Evolutionary conservation across 2,329 filamentous ascomycete genomes (phyloP).

Genomic region (Pleoardoris graminearum): DNA sequence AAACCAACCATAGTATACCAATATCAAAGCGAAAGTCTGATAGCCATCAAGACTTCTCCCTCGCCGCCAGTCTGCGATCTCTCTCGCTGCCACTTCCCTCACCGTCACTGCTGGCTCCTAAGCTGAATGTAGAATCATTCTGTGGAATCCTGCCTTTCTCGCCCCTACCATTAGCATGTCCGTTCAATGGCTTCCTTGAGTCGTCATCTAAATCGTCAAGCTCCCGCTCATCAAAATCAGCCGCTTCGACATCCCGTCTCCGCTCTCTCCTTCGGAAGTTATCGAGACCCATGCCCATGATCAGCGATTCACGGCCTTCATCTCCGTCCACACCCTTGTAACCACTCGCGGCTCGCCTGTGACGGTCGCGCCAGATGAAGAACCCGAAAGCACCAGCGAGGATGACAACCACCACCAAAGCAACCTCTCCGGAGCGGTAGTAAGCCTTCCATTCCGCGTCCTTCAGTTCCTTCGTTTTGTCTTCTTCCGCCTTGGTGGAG

Average conservation of each 20-base stretch:
- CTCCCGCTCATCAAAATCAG: slow-evolving; percentile 65
- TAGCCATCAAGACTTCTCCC: slow-evolving; percentile 28
- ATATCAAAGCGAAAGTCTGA: background rate
- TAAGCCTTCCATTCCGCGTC: slow-evolving; percentile 89
- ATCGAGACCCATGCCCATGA: slow-evolving; percentile 51
- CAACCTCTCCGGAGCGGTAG: slow-evolving; percentile 82
- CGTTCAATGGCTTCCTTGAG: slow-evolving; percentile 28
- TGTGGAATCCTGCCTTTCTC: slow-evolving; percentile 37
- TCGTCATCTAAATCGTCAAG: slow-evolving; percentile 56
- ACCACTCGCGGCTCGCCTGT: slow-evolving; percentile 45
- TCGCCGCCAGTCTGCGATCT: slow-evolving; percentile 27
- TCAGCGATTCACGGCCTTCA: slow-evolving; percentile 50
- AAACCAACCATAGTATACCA: background rate
- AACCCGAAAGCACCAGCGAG: slow-evolving; percentile 76
- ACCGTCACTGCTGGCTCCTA: slow-evolving; percentile 51
- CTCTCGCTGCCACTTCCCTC: slow-evolving; percentile 42
- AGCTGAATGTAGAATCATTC: slow-evolving; percentile 51
- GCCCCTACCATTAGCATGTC: slow-evolving; percentile 24
- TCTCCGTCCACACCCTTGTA: slow-evolving; percentile 51
- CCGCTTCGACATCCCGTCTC: slow-evolving; percentile 61
- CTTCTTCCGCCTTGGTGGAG: slow-evolving; percentile 67
- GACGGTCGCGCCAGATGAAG: slow-evolving; percentile 63
- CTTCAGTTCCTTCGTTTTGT: slow-evolving; percentile 73
- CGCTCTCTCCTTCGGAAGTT: slow-evolving; percentile 50
- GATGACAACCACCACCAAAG: slow-evolving; percentile 78